Percentiles rank a stretch among this genome's conserved stretches.
Evolutionary conservation across 2,329 filamentous ascomycete species (phyloP).

Genomic region (Pseudogymnoascus sp.): DNA sequence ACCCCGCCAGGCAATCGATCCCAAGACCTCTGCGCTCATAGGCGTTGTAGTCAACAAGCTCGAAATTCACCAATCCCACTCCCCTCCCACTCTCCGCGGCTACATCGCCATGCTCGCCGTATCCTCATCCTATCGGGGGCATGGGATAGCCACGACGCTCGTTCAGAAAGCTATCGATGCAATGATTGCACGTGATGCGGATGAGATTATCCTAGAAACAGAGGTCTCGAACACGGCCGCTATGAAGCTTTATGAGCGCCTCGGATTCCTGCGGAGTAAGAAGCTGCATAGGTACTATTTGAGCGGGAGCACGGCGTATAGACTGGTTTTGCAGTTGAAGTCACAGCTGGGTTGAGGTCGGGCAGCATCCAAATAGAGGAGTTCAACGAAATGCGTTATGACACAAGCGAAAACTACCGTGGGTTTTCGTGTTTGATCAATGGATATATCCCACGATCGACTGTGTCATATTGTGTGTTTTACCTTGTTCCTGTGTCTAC

Average conservation of each 20-base stretch:
- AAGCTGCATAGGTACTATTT: constrained; percentile 90
- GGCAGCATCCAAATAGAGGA: background rate
- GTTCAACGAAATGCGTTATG: constrained; percentile 1
- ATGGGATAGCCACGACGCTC: constrained; percentile 78
- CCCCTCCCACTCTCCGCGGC: constrained; percentile 63
- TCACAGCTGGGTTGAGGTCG: background rate
- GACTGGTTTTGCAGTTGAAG: constrained; percentile 58
- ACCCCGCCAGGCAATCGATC: constrained; percentile 46
- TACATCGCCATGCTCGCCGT: constrained; percentile 99
- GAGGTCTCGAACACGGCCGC: constrained; percentile 87
- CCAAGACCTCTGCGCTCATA: constrained; percentile 55
- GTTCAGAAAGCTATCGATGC: constrained; percentile 86
- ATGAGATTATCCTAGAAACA: constrained; percentile 93
- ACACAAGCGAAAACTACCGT: background rate
- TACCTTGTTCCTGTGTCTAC: too few species aligned
- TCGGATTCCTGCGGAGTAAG: constrained; percentile 89
- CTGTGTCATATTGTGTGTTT: background rate
- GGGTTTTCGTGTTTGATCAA: background rate
- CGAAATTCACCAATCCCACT: constrained; percentile 78
- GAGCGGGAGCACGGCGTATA: constrained; percentile 90
- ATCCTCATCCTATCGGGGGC: constrained; percentile 65
- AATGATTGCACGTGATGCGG: constrained; percentile 75
- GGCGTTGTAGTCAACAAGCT: constrained; percentile 94
- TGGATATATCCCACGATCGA: background rate
- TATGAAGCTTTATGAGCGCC: constrained; percentile 82